A percentile compares a stretch with the other conserved stretches of the same genome.
Evolutionary conservation across 768 basidiomycete genomes (phyloP).

Genomic region (Suillus brevipes): DNA sequence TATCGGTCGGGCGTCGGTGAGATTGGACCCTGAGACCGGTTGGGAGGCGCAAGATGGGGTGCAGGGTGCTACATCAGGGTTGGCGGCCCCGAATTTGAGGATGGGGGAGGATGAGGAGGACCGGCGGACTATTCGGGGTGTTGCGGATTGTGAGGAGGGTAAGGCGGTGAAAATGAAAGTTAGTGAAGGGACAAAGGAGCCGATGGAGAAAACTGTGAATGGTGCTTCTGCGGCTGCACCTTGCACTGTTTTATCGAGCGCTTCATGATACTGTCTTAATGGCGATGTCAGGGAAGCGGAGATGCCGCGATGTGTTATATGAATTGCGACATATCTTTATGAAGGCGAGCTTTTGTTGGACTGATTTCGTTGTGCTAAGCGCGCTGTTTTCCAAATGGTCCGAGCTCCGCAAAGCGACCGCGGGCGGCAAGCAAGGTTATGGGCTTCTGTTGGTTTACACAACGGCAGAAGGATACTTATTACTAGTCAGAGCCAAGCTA

Average conservation of each 20-base stretch:
- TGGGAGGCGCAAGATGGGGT: slow-evolving; percentile 22
- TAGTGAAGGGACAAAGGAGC: slow-evolving; percentile 15
- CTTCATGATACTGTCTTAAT: not conserved
- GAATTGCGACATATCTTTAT: not conserved
- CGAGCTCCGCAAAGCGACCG: slow-evolving; percentile 2
- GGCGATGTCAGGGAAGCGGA: not conserved
- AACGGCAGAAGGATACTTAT: not conserved
- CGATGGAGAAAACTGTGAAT: slow-evolving; percentile 12
- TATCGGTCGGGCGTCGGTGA: slow-evolving; percentile 25
- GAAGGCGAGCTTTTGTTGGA: slow-evolving; percentile 3
- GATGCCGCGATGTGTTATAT: not conserved
- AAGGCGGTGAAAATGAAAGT: slow-evolving; percentile 14
- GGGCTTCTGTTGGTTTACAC: not conserved
- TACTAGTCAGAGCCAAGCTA: not conserved
- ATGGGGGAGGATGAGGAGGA: slow-evolving; percentile 41
- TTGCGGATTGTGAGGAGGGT: slow-evolving; percentile 19
- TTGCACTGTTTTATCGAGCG: slow-evolving; percentile 18
- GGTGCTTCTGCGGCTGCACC: slow-evolving; percentile 14
- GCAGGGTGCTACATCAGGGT: not conserved
- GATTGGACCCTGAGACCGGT: slow-evolving; percentile 20
- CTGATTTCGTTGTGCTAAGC: not conserved
- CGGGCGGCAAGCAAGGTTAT: not conserved
- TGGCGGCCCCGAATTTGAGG: not conserved
- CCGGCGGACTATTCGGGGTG: slow-evolving; percentile 40
- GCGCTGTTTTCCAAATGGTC: not conserved